Conservation (phyloP, 495 filamentous ascomycete genomes). For the Evernia prunastri region DNA sequence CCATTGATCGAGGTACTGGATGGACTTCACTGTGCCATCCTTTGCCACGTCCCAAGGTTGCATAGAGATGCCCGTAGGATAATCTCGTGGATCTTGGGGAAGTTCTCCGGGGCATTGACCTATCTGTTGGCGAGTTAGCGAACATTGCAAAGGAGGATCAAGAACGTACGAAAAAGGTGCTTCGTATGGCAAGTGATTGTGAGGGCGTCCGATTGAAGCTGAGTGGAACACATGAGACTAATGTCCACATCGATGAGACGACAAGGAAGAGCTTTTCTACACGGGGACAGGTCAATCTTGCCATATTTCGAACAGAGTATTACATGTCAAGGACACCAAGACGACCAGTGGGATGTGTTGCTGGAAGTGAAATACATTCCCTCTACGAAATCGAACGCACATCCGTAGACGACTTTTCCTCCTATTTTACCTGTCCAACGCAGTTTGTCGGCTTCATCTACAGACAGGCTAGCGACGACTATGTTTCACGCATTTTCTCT, state of each 20-base stretch:
- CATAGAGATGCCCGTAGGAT: not conserved
- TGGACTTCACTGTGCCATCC: not conserved
- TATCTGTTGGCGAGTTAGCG: not conserved
- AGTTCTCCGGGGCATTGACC: not conserved
- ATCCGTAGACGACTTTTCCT: not conserved
- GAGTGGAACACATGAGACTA: not conserved
- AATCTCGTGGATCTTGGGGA: slow-evolving; percentile 4
- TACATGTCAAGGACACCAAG: not conserved
- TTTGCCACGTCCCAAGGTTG: not conserved
- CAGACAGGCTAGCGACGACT: not conserved
- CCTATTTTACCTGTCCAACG: not conserved
- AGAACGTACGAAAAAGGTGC: not conserved
- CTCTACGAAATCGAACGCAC: not conserved
- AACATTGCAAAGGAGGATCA: no score
- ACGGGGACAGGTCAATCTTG: not conserved
- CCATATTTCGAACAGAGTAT: not conserved
- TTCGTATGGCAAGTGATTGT: not conserved
- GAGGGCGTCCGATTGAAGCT: not conserved
- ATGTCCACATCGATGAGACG: not conserved
- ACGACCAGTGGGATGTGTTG: not conserved
- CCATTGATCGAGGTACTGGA: not conserved
- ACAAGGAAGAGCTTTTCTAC: not conserved
- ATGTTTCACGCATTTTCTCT: not conserved
- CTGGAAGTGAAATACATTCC: not conserved
- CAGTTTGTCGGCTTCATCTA: not conserved